phyloP scores from a whole-genome alignment of 2,329 filamentous ascomycete species.

The Elsinoe necatrix region DNA sequence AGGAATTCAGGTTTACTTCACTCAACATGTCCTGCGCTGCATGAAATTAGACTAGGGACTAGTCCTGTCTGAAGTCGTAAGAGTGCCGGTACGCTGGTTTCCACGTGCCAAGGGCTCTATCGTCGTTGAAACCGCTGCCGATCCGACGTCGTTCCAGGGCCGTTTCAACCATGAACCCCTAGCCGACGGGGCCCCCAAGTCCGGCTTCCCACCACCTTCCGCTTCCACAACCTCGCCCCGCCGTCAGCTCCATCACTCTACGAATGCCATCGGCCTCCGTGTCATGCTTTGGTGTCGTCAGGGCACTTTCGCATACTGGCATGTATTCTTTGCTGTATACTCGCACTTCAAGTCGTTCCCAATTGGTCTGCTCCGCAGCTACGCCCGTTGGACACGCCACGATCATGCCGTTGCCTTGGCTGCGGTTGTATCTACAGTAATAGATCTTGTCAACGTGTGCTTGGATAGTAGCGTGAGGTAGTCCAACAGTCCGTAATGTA shows the following conservation, averaged over 20 bases:
- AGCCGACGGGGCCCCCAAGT: background rate
- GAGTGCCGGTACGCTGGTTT: background rate
- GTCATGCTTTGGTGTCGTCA: no score
- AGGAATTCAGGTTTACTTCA: background rate
- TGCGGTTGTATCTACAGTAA: conserved; percentile 13
- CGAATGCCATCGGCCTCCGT: background rate
- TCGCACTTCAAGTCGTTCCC: background rate
- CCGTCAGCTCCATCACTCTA: background rate
- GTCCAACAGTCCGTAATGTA: background rate
- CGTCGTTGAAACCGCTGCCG: background rate
- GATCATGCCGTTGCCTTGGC: conserved; percentile 8
- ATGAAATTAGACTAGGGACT: background rate
- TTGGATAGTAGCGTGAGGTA: background rate
- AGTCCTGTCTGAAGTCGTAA: background rate
- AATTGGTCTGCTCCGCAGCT: background rate
- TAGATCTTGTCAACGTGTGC: background rate
- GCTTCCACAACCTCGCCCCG: background rate
- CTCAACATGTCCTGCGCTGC: background rate
- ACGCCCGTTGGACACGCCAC: background rate
- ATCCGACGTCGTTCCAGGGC: background rate
- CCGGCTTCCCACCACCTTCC: background rate
- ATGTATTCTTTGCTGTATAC: background rate
- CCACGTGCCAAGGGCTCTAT: conserved; percentile 2
- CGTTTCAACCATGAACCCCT: background rate
- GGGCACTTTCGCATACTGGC: no score